phyloP scores from a whole-genome alignment of 768 basidiomycete genomes.

The Trametes punicea region DNA sequence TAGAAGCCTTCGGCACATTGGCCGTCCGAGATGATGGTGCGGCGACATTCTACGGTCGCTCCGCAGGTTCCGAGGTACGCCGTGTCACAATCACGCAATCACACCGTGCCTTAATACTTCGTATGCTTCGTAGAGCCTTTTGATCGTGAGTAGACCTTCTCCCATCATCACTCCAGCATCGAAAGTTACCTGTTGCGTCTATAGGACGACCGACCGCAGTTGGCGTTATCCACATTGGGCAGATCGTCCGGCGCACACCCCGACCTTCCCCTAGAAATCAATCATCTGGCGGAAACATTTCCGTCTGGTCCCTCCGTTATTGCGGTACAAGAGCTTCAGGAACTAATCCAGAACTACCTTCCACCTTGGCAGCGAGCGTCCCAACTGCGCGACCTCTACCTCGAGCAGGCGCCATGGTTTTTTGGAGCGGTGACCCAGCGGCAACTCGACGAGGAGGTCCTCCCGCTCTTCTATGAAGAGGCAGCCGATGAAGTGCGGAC shows the following conservation, averaged over 20 bases:
- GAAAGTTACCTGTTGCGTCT: background rate
- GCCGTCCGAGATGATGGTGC: slow-evolving; percentile 65
- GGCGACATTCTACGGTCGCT: slow-evolving; percentile 70
- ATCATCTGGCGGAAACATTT: slow-evolving; percentile 39
- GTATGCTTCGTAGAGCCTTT: slow-evolving; percentile 19
- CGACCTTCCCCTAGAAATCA: slow-evolving; percentile 17
- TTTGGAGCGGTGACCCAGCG: slow-evolving; percentile 64
- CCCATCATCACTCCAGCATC: background rate
- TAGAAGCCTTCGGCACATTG: slow-evolving; percentile 53
- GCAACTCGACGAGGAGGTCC: slow-evolving; percentile 63
- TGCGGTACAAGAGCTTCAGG: slow-evolving; percentile 39
- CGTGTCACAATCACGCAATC: background rate
- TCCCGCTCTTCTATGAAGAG: slow-evolving; percentile 61
- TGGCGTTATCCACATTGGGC: background rate
- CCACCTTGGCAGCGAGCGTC: slow-evolving; percentile 58
- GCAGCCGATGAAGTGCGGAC: slow-evolving; percentile 45
- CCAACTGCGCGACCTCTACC: slow-evolving; percentile 62
- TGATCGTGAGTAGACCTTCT: slow-evolving; percentile 19
- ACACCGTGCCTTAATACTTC: background rate
- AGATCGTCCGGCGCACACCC: background rate
- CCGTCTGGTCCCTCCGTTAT: slow-evolving; percentile 43
- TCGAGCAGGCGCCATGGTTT: slow-evolving; percentile 80
- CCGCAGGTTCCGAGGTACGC: slow-evolving; percentile 71
- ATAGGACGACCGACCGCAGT: slow-evolving; percentile 18
- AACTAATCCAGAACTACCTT: slow-evolving; percentile 47